Percentiles rank a stretch among this genome's conserved stretches.
Conservation (phyloP, 1,284 basidiomycete species). For the Cryptococcus maquisensis region DNA sequence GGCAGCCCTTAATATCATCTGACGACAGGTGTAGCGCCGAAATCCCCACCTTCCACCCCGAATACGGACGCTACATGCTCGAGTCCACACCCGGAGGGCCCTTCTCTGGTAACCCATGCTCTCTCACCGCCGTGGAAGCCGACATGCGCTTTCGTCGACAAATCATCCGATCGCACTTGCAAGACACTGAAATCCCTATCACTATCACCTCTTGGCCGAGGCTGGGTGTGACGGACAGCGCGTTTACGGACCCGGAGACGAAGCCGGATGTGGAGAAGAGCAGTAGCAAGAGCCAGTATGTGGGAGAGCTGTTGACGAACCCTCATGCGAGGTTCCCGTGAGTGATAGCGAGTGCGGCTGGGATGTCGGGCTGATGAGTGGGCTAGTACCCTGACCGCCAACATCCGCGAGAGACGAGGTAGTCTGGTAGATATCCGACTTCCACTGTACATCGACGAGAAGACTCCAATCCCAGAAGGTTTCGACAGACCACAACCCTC, state of each 20-base stretch:
- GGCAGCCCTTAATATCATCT: not conserved
- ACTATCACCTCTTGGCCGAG: constrained; percentile 95
- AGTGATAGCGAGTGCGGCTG: constrained; percentile 43
- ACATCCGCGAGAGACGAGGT: constrained; percentile 83
- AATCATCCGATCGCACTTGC: constrained; percentile 78
- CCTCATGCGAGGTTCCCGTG: constrained; percentile 96
- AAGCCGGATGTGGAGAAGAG: constrained; percentile 74
- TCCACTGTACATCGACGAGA: constrained; percentile 83
- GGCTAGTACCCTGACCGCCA: constrained; percentile 83
- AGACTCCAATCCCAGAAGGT: constrained; percentile 54
- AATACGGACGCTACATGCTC: constrained; percentile 98
- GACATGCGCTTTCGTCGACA: constrained; percentile 91
- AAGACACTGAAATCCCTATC: constrained; percentile 80
- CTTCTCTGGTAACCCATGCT: constrained; percentile 78
- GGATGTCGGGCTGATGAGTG: not conserved
- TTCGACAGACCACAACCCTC: constrained; percentile 13
- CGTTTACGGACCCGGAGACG: constrained; percentile 86
- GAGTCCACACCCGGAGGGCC: constrained; percentile 95
- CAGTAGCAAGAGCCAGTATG: constrained; percentile 72
- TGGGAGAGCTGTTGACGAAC: constrained; percentile 94
- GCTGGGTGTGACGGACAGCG: constrained; percentile 73
- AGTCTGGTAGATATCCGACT: constrained; percentile 95
- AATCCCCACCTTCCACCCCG: constrained; percentile 93
- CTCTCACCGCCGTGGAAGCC: constrained; percentile 81
- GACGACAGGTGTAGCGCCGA: constrained; percentile 54